These are phyloP conservation scores for Zostera marina DNA, from an alignment of 116 monocot genomes.

Conservation along the genomic window DNA sequence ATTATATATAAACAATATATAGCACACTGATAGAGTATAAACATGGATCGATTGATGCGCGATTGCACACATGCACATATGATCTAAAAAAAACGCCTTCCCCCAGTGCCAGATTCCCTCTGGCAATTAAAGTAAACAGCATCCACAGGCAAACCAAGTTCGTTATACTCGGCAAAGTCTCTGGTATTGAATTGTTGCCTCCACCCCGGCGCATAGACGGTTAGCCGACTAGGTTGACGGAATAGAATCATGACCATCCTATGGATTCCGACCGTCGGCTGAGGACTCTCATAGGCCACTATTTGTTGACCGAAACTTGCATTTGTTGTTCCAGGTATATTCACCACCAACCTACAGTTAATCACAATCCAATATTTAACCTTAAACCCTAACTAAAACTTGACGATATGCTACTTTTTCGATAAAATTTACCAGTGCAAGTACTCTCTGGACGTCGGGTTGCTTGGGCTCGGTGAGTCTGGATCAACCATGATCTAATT, in stretches of 20 bases:
- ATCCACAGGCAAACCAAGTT: constrained; percentile 23
- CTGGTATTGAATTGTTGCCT: constrained; percentile 22
- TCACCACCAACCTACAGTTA: constrained; percentile 10
- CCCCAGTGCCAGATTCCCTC: constrained; percentile 14
- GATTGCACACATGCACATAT: neutral
- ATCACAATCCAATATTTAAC: too few species aligned
- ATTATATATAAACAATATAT: too few species aligned
- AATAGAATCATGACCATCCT: constrained; percentile 17
- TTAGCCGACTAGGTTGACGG: constrained; percentile 8
- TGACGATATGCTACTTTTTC: too few species aligned
- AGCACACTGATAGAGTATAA: too few species aligned
- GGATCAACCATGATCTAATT: constrained; percentile 31
- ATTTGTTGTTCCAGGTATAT: constrained; percentile 11
- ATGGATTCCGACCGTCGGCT: constrained; percentile 18
- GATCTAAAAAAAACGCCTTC: constrained; percentile 9
- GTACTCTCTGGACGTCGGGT: constrained; percentile 19
- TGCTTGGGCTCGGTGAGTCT: constrained; percentile 26
- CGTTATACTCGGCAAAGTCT: constrained; percentile 15
- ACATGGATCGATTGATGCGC: constrained; percentile 9
- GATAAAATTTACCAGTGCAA: constrained; percentile 18
- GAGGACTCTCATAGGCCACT: constrained; percentile 12
- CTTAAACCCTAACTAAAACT: too few species aligned
- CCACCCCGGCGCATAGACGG: constrained; percentile 15
- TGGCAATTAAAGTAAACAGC: constrained; percentile 37
- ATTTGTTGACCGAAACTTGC: constrained; percentile 11